Evolutionary conservation across 176 grass and related monocot genomes (phyloP).

Genomic region (Oryza longistaminata): DNA sequence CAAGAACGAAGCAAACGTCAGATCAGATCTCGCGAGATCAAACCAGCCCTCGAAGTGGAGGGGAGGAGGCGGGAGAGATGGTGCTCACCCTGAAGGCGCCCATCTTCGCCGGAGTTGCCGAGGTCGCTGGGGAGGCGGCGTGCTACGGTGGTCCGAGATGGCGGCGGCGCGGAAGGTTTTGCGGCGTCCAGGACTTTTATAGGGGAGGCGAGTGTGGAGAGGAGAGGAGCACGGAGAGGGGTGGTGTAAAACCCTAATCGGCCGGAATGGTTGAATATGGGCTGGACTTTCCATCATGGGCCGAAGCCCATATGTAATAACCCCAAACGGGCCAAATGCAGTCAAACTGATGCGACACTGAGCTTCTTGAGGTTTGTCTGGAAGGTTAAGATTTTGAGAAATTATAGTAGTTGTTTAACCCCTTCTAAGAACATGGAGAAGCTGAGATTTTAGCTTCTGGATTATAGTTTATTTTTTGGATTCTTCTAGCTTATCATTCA

Average conservation of each 20-base stretch:
- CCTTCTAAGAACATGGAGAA: too few relatives aligned
- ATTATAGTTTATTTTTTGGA: too few relatives aligned
- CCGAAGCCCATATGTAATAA: neutral
- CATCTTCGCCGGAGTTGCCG: slow-evolving; percentile 41
- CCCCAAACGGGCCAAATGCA: neutral
- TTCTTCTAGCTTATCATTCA: too few relatives aligned
- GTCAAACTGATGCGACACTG: neutral
- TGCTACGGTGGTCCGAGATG: neutral
- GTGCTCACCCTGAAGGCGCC: slow-evolving; percentile 57
- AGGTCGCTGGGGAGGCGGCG: neutral
- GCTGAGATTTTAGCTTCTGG: too few relatives aligned
- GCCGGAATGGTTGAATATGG: neutral
- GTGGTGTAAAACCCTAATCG: slow-evolving; percentile 33
- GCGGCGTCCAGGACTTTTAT: slow-evolving; percentile 16
- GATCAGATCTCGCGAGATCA: neutral
- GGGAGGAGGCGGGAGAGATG: neutral
- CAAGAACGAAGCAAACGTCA: neutral
- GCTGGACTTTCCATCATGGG: neutral
- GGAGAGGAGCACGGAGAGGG: neutral
- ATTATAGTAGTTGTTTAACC: too few relatives aligned
- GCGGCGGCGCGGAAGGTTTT: slow-evolving; percentile 12
- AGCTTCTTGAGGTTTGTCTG: too few relatives aligned
- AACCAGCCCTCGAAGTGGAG: too few relatives aligned
- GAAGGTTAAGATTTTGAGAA: too few relatives aligned
- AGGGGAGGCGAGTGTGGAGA: neutral